Base-by-base conservation (phyloP, 352 stramenopile genomes). In the Phytophthora citrophthora region DNA sequence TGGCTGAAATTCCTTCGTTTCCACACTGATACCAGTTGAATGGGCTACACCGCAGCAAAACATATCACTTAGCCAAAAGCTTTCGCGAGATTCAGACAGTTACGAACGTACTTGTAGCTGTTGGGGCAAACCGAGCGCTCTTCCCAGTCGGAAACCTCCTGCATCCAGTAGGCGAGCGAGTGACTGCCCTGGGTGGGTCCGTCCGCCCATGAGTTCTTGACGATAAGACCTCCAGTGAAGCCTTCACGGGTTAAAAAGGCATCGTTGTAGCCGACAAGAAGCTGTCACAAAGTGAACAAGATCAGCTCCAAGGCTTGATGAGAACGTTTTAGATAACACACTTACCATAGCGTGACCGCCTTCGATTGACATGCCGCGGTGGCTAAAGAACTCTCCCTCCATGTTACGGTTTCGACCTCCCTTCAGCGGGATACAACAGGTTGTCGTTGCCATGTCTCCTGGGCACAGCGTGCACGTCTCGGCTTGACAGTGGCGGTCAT, bases 21-120 rank as follows among this genome's bases (percentile, higher is more conserved):
- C 80, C 81, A 24, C 86, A 94, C 29, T 92, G 83, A 55, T 94
- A 92, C 86, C 81, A 94, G 68, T 90, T 92, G 55, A 90, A 87
- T 5, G 83, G 86, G 43, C 85, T 92, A 56, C 12, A 58, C 3
- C 2, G 29, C 9, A 34, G 9, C 18, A 44, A 67, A 52, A 48
- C 15, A 18, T n/a, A 43, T 23, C 26, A 48, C 20, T 61, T 47
- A 54, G 27, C 31, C 40, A 39, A 10, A 13, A 34, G 9, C 9
- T 20, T 20, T 20, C 20, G 20, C 0, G 20, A 1, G 20, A 20
- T 20, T 43, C 20, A 10, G 8, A 38, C 13, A 46, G 34, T 29
- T n/a, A 12, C 26, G 40, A 27, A 74, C 68, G 44, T 77, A 91
- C 84, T 90, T 91, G 68, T 88, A 77, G 70, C 82, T 91, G 70